phyloP scores from a whole-genome alignment of 2,329 filamentous ascomycete genomes.

The Epicoccum nigrum region DNA sequence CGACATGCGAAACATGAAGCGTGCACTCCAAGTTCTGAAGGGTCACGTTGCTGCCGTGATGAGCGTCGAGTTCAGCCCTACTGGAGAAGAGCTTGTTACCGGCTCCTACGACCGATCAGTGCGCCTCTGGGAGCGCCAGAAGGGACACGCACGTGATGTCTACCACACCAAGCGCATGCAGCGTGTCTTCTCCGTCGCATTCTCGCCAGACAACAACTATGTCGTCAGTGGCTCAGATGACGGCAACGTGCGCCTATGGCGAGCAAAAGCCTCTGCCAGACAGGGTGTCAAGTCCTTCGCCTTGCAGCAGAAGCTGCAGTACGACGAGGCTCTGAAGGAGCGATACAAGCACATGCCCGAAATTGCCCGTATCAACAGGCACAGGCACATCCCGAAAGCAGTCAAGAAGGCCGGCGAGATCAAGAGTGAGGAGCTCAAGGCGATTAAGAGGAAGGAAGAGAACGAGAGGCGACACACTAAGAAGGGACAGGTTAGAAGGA shows the following conservation, averaged over 20 bases:
- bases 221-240: conserved; percentile 91
- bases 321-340: conserved; percentile 82
- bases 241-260: conserved; percentile 89
- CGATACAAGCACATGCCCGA: conserved; percentile 96
- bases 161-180: conserved; percentile 99
- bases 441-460: conserved; percentile 89
- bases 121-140: conserved; percentile 79
- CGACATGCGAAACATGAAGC: conserved; percentile 89
- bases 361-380: conserved; percentile 85
- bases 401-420: conserved; percentile 97
- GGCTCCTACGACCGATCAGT: conserved; percentile 89
- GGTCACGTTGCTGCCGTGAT: conserved; percentile 92
- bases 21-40: conserved; percentile 86
- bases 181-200: conserved; percentile 82
- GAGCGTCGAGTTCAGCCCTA: conserved; percentile 95
- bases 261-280: conserved; percentile 80
- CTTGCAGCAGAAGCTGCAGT: conserved; percentile 87
- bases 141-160: conserved; percentile 86
- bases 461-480: conserved; percentile 91
- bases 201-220: conserved; percentile 89
- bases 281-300: conserved; percentile 84
- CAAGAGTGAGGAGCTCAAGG: conserved; percentile 84
- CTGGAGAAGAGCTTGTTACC: conserved; percentile 89
- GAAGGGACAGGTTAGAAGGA: conserved; percentile 76
- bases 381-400: conserved; percentile 88